Percentiles rank a stretch among this genome's conserved stretches.
phyloP scores from a whole-genome alignment of 2,329 filamentous ascomycete genomes.

The Pseudogymnoascus sp. region DNA sequence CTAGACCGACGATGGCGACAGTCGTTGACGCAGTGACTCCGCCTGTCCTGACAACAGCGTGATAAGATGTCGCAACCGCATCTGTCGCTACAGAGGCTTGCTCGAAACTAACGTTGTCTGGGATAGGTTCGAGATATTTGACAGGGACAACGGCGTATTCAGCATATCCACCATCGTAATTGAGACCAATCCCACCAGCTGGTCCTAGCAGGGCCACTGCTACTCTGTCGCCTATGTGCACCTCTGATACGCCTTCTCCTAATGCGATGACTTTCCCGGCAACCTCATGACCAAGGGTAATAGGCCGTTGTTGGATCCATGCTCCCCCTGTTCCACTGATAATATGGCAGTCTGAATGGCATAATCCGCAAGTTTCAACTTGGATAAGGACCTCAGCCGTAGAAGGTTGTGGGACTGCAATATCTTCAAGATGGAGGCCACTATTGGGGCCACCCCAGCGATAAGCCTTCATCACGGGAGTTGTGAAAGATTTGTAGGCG shows the following conservation, averaged over 20 bases:
- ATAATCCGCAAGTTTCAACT: conserved; percentile 14
- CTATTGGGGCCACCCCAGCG: not conserved
- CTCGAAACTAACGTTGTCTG: conserved; percentile 14
- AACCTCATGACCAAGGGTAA: conserved; percentile 16
- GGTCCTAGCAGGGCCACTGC: conserved; percentile 3
- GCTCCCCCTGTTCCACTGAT: conserved; percentile 8
- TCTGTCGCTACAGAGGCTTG: conserved; percentile 14
- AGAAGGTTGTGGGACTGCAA: conserved; percentile 9
- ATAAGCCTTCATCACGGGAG: not conserved
- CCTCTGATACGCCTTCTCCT: conserved; percentile 10
- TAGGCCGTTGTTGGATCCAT: conserved; percentile 11
- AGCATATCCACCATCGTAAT: conserved; percentile 16
- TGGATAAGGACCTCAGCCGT: conserved; percentile 13
- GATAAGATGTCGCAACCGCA: conserved; percentile 13
- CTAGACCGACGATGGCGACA: conserved; percentile 15
- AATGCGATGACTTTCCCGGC: conserved; percentile 11
- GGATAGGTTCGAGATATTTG: conserved; percentile 9
- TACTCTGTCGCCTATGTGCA: conserved; percentile 14
- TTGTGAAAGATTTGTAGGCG: not conserved
- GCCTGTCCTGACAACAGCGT: conserved; percentile 13
- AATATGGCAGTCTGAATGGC: conserved; percentile 15
- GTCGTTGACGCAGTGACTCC: conserved; percentile 8
- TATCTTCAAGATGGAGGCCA: not conserved
- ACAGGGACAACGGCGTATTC: conserved; percentile 4
- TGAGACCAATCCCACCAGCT: conserved; percentile 8